Base-by-base conservation (phyloP, 345 rosid species). In the Syzygium oleosum region DNA sequence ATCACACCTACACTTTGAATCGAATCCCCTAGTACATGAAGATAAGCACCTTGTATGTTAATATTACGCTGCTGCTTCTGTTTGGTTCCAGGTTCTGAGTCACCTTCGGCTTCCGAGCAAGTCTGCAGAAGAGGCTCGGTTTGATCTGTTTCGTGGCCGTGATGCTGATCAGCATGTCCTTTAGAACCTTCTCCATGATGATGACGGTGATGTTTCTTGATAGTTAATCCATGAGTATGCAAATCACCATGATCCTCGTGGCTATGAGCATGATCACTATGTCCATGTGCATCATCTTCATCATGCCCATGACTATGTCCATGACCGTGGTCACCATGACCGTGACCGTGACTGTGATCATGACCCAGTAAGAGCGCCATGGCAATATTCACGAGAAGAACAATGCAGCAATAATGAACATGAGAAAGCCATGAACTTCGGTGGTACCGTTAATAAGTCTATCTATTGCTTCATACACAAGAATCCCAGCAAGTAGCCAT, bases 21-120 rank as follows among this genome's bases (percentile, higher is more conserved):
- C 52, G 96, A 95, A 89, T 96, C 98, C 6, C 96, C 98, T 31
- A 96, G 93, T 23, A 95, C 98, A 87, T 96, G 98, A n/a, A 96
- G 96, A 91, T 95, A 96, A 52, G 96, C 98, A 79, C 96, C 97
- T 86, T 95, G 96, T 4, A 96, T 90, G 59, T 95, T 96, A 86
- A 96, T 92, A 91, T 94, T 96, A 84, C 91, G 89, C 78, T 88
- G 89, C 89, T 84, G 90, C 85, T 93, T 94, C 63, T 73, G 88
- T 84, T 52, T 52, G 55, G 78, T 80, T 85, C 68, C 91, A 68
- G 73, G 54, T 80, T 89, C 87, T 52, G 92, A 29, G 22, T 90
- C 86, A 85, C 86, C 89, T 55, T 55, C 86, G 43, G 49, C 73
- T 51, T 78, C 88, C 4, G 87, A 85, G 84, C 51, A 21, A 59